Base-by-base conservation (phyloP, 2,329 filamentous ascomycete genomes). In the Neurospora crassa region DNA sequence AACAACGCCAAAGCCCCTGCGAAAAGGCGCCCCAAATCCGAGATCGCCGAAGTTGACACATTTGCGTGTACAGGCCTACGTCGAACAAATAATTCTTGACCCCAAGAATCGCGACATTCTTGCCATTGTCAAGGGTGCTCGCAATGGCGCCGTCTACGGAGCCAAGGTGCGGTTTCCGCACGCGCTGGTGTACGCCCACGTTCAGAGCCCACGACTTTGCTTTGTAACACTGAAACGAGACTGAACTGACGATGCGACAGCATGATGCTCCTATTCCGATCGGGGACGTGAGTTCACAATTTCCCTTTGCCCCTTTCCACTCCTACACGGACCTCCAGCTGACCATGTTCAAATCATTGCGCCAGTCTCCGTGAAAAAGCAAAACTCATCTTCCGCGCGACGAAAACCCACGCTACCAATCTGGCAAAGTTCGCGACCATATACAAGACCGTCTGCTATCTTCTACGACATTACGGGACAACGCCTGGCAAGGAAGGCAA, bases 151-250 rank as follows among this genome's bases (percentile, higher is more conserved):
- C 75, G 93, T 99, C 74, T 99, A 99, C 83, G 96, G 96, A 73
- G 90, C 92, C 77, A 98, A 98, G 88, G 93, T 99, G 81, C 94
- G 96, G 74, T 98, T 99, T 84, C 96, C 96, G 75, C 96, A 99
- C 84, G 96, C 96, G 73, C 87, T 99, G 76, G 96, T 99, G 84
- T 87, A 82, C 74, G 84, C 74, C 40, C 1, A 10, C 42, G 2
- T 40, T 24, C 41, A 12, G 41, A 68, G 14, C 63, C 63, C n/a
- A 67, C 20, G n/a, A 45, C 3, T 20, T 18, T 24, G 1, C 3
- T 20, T 18, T 24, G 1, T 10, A 72, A 53, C 42, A 68, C 68
- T 24, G 68, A 47, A 47, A 47, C 40, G 45, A 45, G 29, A 40
- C 70, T 70, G 67, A 72, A 69, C 34, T 16, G 16, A 40, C 47